These are phyloP conservation scores for Zarea fungicola DNA, from an alignment of 2,329 filamentous ascomycete species.

Conservation along the genomic window DNA sequence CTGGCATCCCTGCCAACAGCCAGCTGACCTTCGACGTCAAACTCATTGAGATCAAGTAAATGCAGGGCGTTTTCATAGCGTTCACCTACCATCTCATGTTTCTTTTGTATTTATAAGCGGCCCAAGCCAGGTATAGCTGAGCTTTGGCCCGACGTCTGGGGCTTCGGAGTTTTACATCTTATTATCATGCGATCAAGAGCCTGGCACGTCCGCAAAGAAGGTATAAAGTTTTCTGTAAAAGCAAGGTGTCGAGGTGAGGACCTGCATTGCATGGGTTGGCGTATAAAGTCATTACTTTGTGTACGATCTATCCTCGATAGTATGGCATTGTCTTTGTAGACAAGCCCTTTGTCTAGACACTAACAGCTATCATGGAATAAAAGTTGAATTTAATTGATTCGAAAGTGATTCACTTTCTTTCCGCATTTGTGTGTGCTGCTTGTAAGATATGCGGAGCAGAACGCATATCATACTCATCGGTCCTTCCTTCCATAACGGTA, in stretches of 20 bases:
- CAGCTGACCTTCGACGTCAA: constrained; percentile 89
- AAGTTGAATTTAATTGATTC: constrained; percentile 8
- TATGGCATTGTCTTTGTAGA: background rate
- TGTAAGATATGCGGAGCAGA: too few relatives aligned
- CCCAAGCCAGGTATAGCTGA: background rate
- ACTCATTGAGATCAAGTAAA: constrained; percentile 76
- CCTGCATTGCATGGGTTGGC: constrained; percentile 47
- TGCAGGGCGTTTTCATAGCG: constrained; percentile 1
- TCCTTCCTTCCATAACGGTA: background rate
- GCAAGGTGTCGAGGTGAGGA: constrained; percentile 45
- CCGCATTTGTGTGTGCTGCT: too few relatives aligned
- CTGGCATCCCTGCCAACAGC: constrained; percentile 88
- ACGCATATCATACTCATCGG: too few relatives aligned
- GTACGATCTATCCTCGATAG: constrained; percentile 21
- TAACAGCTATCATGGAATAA: constrained; percentile 6
- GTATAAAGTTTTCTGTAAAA: constrained; percentile 5
- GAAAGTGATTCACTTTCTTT: too few relatives aligned
- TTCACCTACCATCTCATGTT: constrained; percentile 4
- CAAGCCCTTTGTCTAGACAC: background rate
- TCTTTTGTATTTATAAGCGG: constrained; percentile 17
- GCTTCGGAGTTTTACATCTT: constrained; percentile 20
- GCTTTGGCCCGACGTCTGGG: constrained; percentile 13
- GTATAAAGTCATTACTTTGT: constrained; percentile 25
- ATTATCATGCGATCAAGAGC: constrained; percentile 37
- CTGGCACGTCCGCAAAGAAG: constrained; percentile 32